Base-by-base conservation (phyloP, 257 asterid species). In the Solanum megistacrolobum region DNA sequence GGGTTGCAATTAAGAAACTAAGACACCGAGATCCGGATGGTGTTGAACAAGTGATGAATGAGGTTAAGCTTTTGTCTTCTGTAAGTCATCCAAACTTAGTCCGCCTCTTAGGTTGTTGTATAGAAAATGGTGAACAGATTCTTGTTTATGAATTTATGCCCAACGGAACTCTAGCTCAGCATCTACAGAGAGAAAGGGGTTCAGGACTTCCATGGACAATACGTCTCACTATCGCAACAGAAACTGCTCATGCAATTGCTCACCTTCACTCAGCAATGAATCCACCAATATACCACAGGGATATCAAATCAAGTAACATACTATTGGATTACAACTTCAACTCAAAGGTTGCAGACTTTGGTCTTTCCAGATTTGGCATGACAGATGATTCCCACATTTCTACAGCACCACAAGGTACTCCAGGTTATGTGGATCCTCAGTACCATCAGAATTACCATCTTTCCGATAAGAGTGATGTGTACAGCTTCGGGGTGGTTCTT, bases 321-420 rank as follows among this genome's bases (percentile, higher is more conserved):
- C 93, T 96, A 12, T 60, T 96, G 39, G 98, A 94, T 72, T 92
- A 31, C 91, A 92, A 92, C 89, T 96, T 92, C 95, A 94, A 89
- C 52, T 95, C 98, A 2, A 96, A 96, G 88, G 96, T 96, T 5
- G 99, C 99, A 9, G 99, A 96, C 36, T 96, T 96, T 29, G 98
- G 98, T 35, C 98, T 96, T 52, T 96, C 98, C 5, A 93, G 99
- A 89, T 90, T 95, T 35, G 99, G 98, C 16, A 93, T 95, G 98
- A 94, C 92, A 10, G 98, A 95, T 73, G 98, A 96, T 87, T 96
- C 99, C 81, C 99, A 96, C 75, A 90, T 96, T 35, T 96, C 99
- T 48, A 96, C 99, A 4, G 98, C 99, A 9, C 99, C 99, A 5
- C 99, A 96, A 83, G 99, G 99, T 41, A 96, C 99, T 23, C 99